Conservation (phyloP, 2,329 filamentous ascomycete genomes). For the Xylariaceae sp. region DNA sequence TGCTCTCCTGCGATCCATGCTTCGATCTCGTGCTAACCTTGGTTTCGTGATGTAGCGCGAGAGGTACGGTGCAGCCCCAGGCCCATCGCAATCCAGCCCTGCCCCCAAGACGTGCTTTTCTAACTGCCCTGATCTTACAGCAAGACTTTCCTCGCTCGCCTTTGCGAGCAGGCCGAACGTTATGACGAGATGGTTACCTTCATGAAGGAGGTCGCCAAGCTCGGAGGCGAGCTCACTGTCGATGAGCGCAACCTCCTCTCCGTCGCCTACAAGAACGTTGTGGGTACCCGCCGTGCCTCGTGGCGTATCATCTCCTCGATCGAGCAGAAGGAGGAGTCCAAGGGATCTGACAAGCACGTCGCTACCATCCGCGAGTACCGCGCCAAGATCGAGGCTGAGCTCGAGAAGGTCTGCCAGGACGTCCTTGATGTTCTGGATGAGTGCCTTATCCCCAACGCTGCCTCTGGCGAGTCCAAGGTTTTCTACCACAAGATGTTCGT, state of each 20-base stretch:
- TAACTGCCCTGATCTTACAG: conserved; percentile 43
- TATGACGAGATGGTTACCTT: conserved; percentile 99
- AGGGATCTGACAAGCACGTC: conserved; percentile 94
- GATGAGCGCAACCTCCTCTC: conserved; percentile 98
- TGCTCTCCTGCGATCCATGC: conserved; percentile 22
- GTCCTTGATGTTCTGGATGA: conserved; percentile 92
- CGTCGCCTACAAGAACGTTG: conserved; percentile 99
- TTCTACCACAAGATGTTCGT: conserved; percentile 99
- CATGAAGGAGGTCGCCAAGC: conserved; percentile 99
- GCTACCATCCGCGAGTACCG: conserved; percentile 93
- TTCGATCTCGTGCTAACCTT: conserved; percentile 26
- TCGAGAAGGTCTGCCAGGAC: conserved; percentile 97
- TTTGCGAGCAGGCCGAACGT: conserved; percentile 99
- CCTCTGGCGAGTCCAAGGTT: conserved; percentile 97
- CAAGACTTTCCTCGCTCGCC: conserved; percentile 99
- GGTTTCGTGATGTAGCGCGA: conserved; percentile 52
- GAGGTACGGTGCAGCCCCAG: conserved; percentile 49
- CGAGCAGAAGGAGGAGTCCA: conserved; percentile 99
- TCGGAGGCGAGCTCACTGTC: conserved; percentile 74
- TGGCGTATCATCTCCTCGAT: conserved; percentile 99
- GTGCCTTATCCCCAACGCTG: conserved; percentile 89
- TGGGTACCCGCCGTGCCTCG: conserved; percentile 94
- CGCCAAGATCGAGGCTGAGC: conserved; percentile 95
- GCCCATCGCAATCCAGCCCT: conserved; percentile 11
- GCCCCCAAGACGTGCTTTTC: conserved; percentile 9